Base-by-base conservation (phyloP, 148 eudicot species). In the Nepenthes gracilis region DNA sequence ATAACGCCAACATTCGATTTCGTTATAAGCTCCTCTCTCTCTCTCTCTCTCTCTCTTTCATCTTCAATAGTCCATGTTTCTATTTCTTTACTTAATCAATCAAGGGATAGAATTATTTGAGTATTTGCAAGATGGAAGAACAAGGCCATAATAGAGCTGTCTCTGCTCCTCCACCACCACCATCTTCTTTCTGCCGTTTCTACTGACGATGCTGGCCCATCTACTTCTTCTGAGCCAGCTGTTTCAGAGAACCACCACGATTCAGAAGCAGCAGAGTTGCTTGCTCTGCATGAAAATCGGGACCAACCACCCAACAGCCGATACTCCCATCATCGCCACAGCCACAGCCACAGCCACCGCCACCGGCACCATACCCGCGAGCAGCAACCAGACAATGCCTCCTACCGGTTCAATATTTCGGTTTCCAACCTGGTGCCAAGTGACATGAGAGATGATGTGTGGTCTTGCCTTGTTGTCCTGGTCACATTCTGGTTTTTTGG, bases 401-500 rank as follows among this genome's bases (percentile, higher is more conserved):
- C 63, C 12, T 60, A 55, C 43, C 66, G 82, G 47, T 61, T 70
- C 38, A 74, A 55, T 47, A 34, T 57, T 11, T 23, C 58, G n/a
- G 50, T 72, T 4, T 61, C 70, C 11, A 54, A 70, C 54, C 33
- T 43, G 45, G 35, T 65, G 12, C 54, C 70, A 6, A 12, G 32
- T 36, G 70, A 69, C 6, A 49, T 64, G 23, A 69, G 71, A 15
- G 70, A 55, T 63, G 85, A 83, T 62, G 55, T 43, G 65, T 78
- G 85, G 83, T 75, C 82, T 64, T 76, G 78, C 65, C 64, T 68
- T 1, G 62, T 67, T 58, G 77, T 78, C 58, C 68, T 83, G 14
- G 72, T 78, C 37, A 78, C 77, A 38, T 75, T 83, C 52, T 80
- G 83, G 81, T 67, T 71, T 55, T 74, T 83, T 65, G 85, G 88